Conservation (phyloP, 305 asterid species). For the Caryopteris hybrid region DNA sequence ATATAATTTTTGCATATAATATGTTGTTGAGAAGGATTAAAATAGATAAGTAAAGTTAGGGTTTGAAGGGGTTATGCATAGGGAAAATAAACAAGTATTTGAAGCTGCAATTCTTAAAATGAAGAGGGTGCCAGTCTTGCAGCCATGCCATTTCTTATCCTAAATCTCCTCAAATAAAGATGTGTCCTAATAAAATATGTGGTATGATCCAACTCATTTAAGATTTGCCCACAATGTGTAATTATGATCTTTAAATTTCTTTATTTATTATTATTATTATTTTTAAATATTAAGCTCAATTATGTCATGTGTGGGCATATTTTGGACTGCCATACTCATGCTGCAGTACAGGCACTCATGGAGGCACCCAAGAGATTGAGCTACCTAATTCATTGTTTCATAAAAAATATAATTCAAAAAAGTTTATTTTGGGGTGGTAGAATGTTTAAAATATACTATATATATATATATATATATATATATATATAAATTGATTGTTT, state of each 20-base stretch:
- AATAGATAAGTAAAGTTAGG: neutral
- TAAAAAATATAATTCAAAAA: no score
- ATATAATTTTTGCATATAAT: neutral
- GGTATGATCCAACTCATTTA: conserved; percentile 24
- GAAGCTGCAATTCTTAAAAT: neutral
- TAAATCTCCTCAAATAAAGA: conserved; percentile 8
- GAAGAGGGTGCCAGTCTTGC: conserved; percentile 19
- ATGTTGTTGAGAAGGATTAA: neutral
- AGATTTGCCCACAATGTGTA: conserved; percentile 29
- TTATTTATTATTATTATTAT: neutral
- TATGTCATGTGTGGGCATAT: neutral
- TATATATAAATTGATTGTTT: no score
- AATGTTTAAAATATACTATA: neutral
- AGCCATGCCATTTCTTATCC: conserved; percentile 26
- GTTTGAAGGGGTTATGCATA: neutral
- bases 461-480: no score
- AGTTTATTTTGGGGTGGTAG: no score
- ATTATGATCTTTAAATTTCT: conserved; percentile 17
- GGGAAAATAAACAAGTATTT: neutral
- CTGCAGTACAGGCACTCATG: conserved; percentile 6
- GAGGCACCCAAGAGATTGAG: neutral
- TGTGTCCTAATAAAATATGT: conserved; percentile 15
- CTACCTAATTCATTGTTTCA: neutral
- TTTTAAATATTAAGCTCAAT: neutral
- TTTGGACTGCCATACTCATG: conserved; percentile 7